These are phyloP conservation scores for Plantago major DNA, from an alignment of 257 asterid genomes.

Conservation along the genomic window DNA sequence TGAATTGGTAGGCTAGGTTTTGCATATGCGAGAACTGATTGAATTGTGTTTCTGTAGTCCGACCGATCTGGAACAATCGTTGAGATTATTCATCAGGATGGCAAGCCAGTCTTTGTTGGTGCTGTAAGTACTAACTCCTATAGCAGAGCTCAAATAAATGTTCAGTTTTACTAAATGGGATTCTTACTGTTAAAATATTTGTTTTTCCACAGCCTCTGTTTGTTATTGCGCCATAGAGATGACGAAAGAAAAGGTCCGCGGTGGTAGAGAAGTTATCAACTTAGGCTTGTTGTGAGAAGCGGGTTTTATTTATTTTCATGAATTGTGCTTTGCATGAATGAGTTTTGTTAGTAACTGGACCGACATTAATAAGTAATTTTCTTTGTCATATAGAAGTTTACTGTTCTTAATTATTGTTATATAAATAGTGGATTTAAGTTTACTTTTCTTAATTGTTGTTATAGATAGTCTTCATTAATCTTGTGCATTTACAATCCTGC, in stretches of 20 bases:
- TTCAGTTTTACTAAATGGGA: background rate
- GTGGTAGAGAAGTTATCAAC: constrained; percentile 16
- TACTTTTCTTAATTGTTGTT: no score
- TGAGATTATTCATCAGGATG: constrained; percentile 68
- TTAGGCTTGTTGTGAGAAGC: constrained; percentile 22
- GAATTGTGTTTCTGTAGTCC: constrained; percentile 40
- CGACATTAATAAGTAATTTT: constrained; percentile 13
- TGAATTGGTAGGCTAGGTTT: background rate
- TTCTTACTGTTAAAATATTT: constrained; percentile 14
- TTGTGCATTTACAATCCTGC: no score
- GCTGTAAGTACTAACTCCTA: constrained; percentile 47
- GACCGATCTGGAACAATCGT: constrained; percentile 69
- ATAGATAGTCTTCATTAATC: no score
- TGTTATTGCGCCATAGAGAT: constrained; percentile 58
- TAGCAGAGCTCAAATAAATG: background rate
- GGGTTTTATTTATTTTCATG: constrained; percentile 18
- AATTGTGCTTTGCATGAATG: constrained; percentile 20
- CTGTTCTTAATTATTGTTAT: constrained; percentile 1
- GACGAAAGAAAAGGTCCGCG: constrained; percentile 9
- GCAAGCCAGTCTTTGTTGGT: constrained; percentile 77
- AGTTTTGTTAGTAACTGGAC: constrained; percentile 24
- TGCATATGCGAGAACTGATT: constrained; percentile 2
- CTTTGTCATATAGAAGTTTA: constrained; percentile 9
- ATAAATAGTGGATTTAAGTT: constrained; percentile 3
- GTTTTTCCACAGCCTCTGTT: constrained; percentile 68